Base-by-base conservation (phyloP, 2,329 filamentous ascomycete genomes). In the Penicillium oxalicum region DNA sequence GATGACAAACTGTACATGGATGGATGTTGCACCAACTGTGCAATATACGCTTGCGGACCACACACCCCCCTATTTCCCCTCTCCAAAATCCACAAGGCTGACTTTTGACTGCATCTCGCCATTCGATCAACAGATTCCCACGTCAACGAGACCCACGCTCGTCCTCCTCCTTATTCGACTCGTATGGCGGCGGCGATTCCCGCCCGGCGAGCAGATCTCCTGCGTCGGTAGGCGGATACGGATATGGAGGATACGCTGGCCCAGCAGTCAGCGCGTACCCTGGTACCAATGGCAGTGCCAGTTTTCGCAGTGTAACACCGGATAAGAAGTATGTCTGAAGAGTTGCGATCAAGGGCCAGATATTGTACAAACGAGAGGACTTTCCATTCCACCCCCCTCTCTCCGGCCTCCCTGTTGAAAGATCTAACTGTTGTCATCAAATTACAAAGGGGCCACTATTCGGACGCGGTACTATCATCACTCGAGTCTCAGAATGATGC, bases 401-500 rank as follows among this genome's bases (percentile, higher is more conserved):
- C n/a, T 28, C 12, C 28, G 18, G 18, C 18, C 18, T 18, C 18
- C 18, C 2, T 18, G 2, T 18, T 1, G 18, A 18, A 18, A 18
- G 18, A 18, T 18, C 18, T 18, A 18, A 18, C 18, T 18, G 18
- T 18, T 18, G 18, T 18, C 18, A 18, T 18, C 18, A 2, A 18
- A 18, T 18, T 18, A 18, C 18, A 18, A 18, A 88, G 86, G 65
- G 91, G 91, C 11, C 91, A 96, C 68, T 97, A 97, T 69, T 91
- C 86, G 65, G 86, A 94, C 62, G 87, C 91, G 18, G 89, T 95
- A 41, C 79, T 98, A 45, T 89, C 88, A 66, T 90, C 95, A 72
- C 79, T 98, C 52, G 93, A 98, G 75, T 91, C 87, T 63, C 93
- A 98, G 74, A 97, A 97, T 66, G 91, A 96, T 60, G 78, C 82